phyloP scores from a whole-genome alignment of 2,329 filamentous ascomycete species.

The Fusarium odoratissimum region DNA sequence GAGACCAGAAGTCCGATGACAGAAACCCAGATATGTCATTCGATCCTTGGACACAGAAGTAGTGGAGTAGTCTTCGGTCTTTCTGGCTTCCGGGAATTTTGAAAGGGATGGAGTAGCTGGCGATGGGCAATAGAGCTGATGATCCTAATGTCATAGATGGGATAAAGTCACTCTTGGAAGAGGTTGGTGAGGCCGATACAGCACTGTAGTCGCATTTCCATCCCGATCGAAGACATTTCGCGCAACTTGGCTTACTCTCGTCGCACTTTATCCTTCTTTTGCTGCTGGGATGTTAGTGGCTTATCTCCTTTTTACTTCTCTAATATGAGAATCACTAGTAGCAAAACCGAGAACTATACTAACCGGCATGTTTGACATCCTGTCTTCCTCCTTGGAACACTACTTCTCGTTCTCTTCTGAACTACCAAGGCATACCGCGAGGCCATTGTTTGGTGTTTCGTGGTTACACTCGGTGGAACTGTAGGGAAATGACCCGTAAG shows the following conservation, averaged over 20 bases:
- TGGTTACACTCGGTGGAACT: background rate
- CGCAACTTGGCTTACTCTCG: background rate
- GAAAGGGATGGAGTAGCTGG: slow-evolving; percentile 9
- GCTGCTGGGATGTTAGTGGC: background rate
- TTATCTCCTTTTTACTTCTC: too few species aligned
- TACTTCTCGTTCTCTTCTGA: background rate
- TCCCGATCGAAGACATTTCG: background rate
- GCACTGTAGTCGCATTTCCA: slow-evolving; percentile 6
- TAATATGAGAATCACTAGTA: too few species aligned
- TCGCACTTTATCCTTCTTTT: slow-evolving; percentile 22
- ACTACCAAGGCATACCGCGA: background rate
- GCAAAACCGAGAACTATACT: background rate
- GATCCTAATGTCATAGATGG: accelerated
- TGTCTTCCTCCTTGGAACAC: slow-evolving; percentile 4
- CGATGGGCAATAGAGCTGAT: background rate
- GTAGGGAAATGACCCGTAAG: background rate
- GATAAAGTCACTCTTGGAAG: accelerated
- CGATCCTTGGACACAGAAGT: slow-evolving; percentile 16
- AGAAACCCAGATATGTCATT: slow-evolving; percentile 14
- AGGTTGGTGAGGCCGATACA: too few species aligned
- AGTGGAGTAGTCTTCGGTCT: slow-evolving; percentile 10
- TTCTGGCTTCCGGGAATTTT: slow-evolving; percentile 10
- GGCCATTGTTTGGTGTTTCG: background rate
- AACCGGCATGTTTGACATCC: slow-evolving; percentile 20
- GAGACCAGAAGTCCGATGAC: slow-evolving; percentile 8